Percentiles rank a stretch among this genome's conserved stretches.
These are phyloP conservation scores for Boletus fagicola DNA, from an alignment of 768 basidiomycete genomes.

Conservation along the genomic window DNA sequence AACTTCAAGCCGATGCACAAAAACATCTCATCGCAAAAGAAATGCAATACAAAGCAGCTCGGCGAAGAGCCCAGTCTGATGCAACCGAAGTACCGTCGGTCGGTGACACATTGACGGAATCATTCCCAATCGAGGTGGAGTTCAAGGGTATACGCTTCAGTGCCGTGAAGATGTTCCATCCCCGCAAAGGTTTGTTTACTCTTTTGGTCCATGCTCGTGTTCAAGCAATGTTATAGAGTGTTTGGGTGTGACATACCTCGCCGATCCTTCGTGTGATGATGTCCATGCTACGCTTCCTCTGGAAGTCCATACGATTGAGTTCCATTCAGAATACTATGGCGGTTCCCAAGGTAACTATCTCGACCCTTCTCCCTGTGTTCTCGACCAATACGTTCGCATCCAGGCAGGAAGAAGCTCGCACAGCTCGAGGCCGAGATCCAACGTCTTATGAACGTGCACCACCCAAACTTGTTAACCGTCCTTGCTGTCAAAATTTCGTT, in stretches of 20 bases:
- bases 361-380: not conserved
- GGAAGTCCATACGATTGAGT: slow-evolving; percentile 65
- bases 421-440: slow-evolving; percentile 66
- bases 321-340: slow-evolving; percentile 66
- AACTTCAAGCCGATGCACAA: slow-evolving; percentile 65
- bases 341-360: slow-evolving; percentile 52
- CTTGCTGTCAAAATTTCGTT: slow-evolving; percentile 65
- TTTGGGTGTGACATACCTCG: slow-evolving; percentile 66
- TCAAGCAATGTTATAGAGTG: slow-evolving; percentile 41
- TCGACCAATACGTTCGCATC: not conserved
- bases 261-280: slow-evolving; percentile 74
- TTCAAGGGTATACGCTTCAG: slow-evolving; percentile 59
- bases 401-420: slow-evolving; percentile 67
- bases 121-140: slow-evolving; percentile 56
- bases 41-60: slow-evolving; percentile 47
- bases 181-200: slow-evolving; percentile 52
- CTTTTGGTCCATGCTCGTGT: not conserved
- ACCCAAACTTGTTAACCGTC: slow-evolving; percentile 63
- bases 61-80: slow-evolving; percentile 67
- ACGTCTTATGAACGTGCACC: slow-evolving; percentile 54
- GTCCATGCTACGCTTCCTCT: slow-evolving; percentile 56
- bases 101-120: slow-evolving; percentile 56
- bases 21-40: slow-evolving; percentile 48
- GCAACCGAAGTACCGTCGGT: slow-evolving; percentile 59
- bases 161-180: slow-evolving; percentile 70